Conservation (phyloP, 768 basidiomycete species). For the Trametes villosa region DNA sequence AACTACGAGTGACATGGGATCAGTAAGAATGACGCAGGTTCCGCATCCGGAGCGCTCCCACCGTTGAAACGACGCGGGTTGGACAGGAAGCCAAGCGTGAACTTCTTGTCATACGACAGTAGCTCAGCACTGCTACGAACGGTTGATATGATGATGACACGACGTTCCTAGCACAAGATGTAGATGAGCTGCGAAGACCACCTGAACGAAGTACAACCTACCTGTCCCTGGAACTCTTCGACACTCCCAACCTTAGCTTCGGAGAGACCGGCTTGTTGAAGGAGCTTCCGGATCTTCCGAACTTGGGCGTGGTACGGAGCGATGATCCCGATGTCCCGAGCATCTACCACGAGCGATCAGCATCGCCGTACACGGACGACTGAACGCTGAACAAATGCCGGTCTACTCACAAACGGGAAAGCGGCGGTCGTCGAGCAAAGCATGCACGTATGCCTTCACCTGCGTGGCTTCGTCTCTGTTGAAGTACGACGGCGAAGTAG, state of each 20-base stretch:
- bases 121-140: slow-evolving; percentile 38
- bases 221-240: slow-evolving; percentile 49
- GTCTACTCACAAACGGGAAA: slow-evolving; percentile 34
- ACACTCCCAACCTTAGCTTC: slow-evolving; percentile 42
- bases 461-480: slow-evolving; percentile 42
- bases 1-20: slow-evolving; percentile 44
- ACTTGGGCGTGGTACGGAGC: slow-evolving; percentile 46
- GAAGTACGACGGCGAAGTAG: slow-evolving; percentile 44
- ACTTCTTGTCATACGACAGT: slow-evolving; percentile 32
- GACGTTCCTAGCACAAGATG: slow-evolving; percentile 35
- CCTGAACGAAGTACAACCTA: slow-evolving; percentile 17
- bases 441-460: slow-evolving; percentile 39
- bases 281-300: slow-evolving; percentile 34
- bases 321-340: slow-evolving; percentile 43
- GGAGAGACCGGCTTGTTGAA: slow-evolving; percentile 24
- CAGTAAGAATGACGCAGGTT: too few species aligned
- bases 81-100: slow-evolving; percentile 40
- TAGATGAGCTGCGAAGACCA: background rate
- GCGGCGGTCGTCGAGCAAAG: slow-evolving; percentile 32
- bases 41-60: slow-evolving; percentile 34
- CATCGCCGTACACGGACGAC: background rate
- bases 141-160: slow-evolving; percentile 43
- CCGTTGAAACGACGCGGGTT: slow-evolving; percentile 50
- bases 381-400: background rate
- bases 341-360: slow-evolving; percentile 17